Base-by-base conservation (phyloP, 2,329 filamentous ascomycete genomes). In the Capronia americana region DNA sequence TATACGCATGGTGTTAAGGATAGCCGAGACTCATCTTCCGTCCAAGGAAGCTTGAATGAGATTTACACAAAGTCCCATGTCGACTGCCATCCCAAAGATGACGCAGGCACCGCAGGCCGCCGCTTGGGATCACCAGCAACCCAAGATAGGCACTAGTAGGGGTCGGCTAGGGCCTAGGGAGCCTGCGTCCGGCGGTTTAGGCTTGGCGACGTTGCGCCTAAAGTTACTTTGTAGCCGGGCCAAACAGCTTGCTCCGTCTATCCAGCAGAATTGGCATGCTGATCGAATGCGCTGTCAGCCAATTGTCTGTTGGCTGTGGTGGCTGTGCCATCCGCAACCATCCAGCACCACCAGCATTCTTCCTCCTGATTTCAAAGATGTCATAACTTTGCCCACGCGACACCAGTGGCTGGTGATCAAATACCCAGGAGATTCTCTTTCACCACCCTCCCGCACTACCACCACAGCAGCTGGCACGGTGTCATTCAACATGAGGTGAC, bases 401-500 rank as follows among this genome's bases (percentile, higher is more conserved):
- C 58, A 26, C 23, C 30, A 38, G 48, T 54, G 30, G 28, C 46
- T 61, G 48, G 32, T 26, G 58, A 61, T 53, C 46, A 61, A 61
- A 53, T 53, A 54, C 17, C 46, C 58, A 41, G 10, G 46, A 61
- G 28, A 53, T 34, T 28, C 46, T 20, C 28, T 41, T 28, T 48
- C 46, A 50, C n/a, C 30, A 17, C 11, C 57, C 11, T 59, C 12
- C 12, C 24, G 10, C 2, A 8, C 34, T 14, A 46, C 41, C 26
- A 48, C 2, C 57, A 4, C 41, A 28, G 20, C 10, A 7, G 20
- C 48, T 14, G 48, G 48, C 12, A 17, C 12, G 10, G 12, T 24
- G 10, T 24, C n/a, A 26, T n/a, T 50, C 58, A 60, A 34, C 14
- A 69, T 66, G 67, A 57, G 64, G 34, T 69, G 30, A 24, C 14